Percentiles rank a stretch among this genome's conserved stretches.
phyloP scores from a whole-genome alignment of 352 stramenopile species.

The Globisporangium radiosum region DNA sequence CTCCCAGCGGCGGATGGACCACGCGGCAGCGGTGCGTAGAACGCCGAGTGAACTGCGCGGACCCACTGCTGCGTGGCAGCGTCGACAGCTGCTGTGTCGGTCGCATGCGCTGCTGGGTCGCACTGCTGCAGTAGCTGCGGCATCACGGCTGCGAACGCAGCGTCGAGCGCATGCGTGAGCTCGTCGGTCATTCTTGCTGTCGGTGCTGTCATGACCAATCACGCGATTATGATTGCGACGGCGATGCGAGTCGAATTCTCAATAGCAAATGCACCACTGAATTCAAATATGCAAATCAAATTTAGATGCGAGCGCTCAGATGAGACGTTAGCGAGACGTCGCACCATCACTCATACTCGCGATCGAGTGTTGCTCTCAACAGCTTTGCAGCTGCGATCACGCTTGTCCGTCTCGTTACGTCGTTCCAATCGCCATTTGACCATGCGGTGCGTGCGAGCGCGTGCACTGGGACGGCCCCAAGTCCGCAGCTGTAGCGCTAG shows the following conservation, averaged over 20 bases:
- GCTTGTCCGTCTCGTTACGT: background rate
- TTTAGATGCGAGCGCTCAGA: too few species aligned
- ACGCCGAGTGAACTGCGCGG: slow-evolving; percentile 20
- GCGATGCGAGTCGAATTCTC: background rate
- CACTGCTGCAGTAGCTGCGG: background rate
- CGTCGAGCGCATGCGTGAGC: slow-evolving; percentile 4
- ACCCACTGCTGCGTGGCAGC: slow-evolving; percentile 15
- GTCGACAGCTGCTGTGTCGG: background rate
- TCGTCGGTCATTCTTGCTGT: background rate
- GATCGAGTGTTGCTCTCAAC: slow-evolving; percentile 1
- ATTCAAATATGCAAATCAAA: background rate
- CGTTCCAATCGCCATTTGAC: slow-evolving; percentile 20
- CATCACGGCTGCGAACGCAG: background rate
- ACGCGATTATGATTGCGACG: too few species aligned
- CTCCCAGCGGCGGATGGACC: background rate
- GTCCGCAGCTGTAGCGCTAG: slow-evolving; percentile 24
- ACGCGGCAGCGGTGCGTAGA: slow-evolving; percentile 19
- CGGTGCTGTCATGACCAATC: background rate
- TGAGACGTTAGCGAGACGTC: background rate
- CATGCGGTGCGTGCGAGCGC: slow-evolving; percentile 54
- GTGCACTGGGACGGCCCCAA: slow-evolving; percentile 79
- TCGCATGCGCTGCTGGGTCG: background rate
- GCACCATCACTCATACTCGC: background rate
- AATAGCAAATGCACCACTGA: background rate
- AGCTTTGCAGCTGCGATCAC: background rate